phyloP scores from a whole-genome alignment of 768 basidiomycete genomes.

The Scleroderma bovista region DNA sequence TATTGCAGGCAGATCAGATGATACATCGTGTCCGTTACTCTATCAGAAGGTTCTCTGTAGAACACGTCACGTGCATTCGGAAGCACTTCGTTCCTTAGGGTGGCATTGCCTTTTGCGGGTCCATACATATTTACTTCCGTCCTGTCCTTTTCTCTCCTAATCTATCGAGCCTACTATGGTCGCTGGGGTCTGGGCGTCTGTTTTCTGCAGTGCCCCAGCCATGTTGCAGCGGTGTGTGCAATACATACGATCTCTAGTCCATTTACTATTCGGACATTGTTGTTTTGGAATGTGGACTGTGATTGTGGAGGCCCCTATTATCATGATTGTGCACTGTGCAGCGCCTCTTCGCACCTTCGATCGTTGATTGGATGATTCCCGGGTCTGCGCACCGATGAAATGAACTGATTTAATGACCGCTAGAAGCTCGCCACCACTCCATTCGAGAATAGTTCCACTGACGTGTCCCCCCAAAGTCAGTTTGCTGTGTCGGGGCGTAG shows the following conservation, averaged over 20 bases:
- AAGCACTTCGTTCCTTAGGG: neutral
- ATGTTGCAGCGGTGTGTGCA: neutral
- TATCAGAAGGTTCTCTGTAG: neutral
- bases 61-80: neutral
- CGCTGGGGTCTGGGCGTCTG: neutral
- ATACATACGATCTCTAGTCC: neutral
- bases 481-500: no score
- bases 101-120: neutral
- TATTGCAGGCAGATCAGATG: no score
- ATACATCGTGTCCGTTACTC: no score
- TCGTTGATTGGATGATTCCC: neutral
- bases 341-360: neutral
- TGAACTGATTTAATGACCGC: no score
- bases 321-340: neutral
- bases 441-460: no score
- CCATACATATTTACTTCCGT: neutral
- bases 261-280: slow-evolving; percentile 6
- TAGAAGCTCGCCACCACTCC: no score
- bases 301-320: neutral
- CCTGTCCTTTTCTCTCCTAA: neutral
- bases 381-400: no score
- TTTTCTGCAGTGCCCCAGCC: neutral
- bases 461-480: no score
- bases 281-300: neutral
- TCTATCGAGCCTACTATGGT: neutral